These are phyloP conservation scores for Aspergillus fijiensis DNA, from an alignment of 2,329 filamentous ascomycete genomes.

Conservation along the genomic window DNA sequence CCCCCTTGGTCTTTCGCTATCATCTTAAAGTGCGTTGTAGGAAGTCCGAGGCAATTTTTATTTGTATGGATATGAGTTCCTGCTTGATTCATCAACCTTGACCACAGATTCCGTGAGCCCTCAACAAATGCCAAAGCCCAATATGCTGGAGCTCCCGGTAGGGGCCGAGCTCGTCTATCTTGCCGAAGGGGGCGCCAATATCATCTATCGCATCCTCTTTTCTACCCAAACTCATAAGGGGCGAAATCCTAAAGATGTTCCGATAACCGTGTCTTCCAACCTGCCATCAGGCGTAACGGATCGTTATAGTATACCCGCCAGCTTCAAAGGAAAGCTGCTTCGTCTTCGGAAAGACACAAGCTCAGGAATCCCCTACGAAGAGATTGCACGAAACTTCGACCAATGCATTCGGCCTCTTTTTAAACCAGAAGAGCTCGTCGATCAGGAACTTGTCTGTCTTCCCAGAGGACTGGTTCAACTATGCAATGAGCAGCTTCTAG, in stretches of 20 bases:
- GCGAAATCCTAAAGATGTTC: conserved; percentile 27
- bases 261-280: conserved; percentile 12
- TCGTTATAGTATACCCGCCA: conserved; percentile 19
- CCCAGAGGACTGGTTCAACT: conserved; percentile 44
- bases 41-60: conserved; percentile 7
- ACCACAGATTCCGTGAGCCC: conserved; percentile 15
- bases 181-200: conserved; percentile 73
- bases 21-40: conserved; percentile 10
- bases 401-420: conserved; percentile 56
- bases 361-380: conserved; percentile 53
- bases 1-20: conserved; percentile 5
- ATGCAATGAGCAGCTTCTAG: conserved; percentile 56
- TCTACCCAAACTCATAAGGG: conserved; percentile 18
- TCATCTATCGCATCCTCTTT: conserved; percentile 64
- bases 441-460: conserved; percentile 55
- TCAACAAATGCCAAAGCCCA: conserved; percentile 34
- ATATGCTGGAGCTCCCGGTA: conserved; percentile 35
- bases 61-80: conserved; percentile 20
- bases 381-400: conserved; percentile 43
- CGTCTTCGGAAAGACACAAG: conserved; percentile 60
- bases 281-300: conserved; percentile 19
- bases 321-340: conserved; percentile 51
- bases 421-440: conserved; percentile 53
- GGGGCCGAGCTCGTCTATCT: conserved; percentile 47
- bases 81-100: conserved; percentile 7